These are phyloP conservation scores for Rhodamnia rubescens DNA, from an alignment of 345 rosid genomes.

Conservation along the genomic window DNA sequence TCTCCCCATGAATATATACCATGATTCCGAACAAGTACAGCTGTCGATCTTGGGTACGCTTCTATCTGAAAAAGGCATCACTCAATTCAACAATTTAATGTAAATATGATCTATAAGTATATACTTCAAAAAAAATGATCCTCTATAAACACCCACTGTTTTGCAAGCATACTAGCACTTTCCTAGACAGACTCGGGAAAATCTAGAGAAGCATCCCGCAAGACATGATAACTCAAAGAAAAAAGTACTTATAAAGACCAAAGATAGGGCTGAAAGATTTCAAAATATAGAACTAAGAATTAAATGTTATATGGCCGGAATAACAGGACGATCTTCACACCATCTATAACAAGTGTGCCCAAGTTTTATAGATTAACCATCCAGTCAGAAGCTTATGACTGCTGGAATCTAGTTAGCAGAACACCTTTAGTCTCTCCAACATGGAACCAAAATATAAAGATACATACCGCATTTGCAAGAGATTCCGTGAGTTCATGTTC, in stretches of 20 bases:
- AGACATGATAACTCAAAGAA: background rate
- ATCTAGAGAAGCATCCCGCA: background rate
- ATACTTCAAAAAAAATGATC: background rate
- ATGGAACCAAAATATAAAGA: background rate
- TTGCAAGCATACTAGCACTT: background rate
- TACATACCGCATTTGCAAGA: slow-evolving; percentile 75
- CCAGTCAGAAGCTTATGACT: background rate
- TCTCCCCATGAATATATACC: slow-evolving; percentile 96
- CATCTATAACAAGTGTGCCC: background rate
- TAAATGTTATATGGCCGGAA: background rate
- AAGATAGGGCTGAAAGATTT: background rate
- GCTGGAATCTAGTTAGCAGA: background rate
- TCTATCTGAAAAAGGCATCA: slow-evolving; percentile 38
- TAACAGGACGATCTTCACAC: background rate
- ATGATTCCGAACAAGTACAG: slow-evolving; percentile 94
- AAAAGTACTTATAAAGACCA: background rate
- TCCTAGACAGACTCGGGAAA: background rate
- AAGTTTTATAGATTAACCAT: background rate
- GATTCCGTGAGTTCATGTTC: slow-evolving; percentile 90
- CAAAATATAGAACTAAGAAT: background rate
- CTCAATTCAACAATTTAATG: background rate
- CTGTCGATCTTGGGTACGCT: slow-evolving; percentile 87
- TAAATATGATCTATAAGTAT: background rate
- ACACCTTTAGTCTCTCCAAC: background rate
- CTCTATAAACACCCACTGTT: background rate